Percentiles rank a stretch among this genome's conserved stretches.
phyloP scores from a whole-genome alignment of 495 filamentous ascomycete species.

The Penicillium ochrochloron region DNA sequence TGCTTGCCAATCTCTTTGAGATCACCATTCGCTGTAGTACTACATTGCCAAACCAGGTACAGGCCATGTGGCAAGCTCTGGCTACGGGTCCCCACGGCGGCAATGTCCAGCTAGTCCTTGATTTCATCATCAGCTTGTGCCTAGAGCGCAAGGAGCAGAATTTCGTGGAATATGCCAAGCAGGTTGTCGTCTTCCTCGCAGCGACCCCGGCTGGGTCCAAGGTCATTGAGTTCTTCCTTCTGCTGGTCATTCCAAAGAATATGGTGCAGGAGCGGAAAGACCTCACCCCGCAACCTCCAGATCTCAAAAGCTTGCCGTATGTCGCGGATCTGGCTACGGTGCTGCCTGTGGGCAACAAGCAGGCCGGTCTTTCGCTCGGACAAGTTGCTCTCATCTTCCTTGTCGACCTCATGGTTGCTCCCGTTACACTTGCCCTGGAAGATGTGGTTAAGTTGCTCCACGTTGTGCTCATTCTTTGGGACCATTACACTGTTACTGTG shows the following conservation, averaged over 20 bases:
- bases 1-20: conserved; percentile 93
- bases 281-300: conserved; percentile 69
- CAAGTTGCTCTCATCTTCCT: conserved; percentile 92
- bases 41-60: conserved; percentile 91
- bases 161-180: conserved; percentile 96
- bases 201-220: conserved; percentile 89
- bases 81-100: conserved; percentile 91
- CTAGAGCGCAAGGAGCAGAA: conserved; percentile 94
- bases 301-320: conserved; percentile 78
- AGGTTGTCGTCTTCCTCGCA: conserved; percentile 93
- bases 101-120: conserved; percentile 92
- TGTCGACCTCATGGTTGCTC: conserved; percentile 94
- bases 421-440: conserved; percentile 74
- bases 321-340: conserved; percentile 81
- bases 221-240: conserved; percentile 89
- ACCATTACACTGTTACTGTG: conserved; percentile 92
- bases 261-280: conserved; percentile 90
- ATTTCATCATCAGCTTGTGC: conserved; percentile 94
- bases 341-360: conserved; percentile 86
- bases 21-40: conserved; percentile 92
- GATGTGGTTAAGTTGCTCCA: conserved; percentile 86
- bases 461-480: conserved; percentile 92
- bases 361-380: conserved; percentile 86
- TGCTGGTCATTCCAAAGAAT: conserved; percentile 85
- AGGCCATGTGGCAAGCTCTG: conserved; percentile 95